phyloP scores from a whole-genome alignment of 345 rosid genomes.

The Carallia pectinifolia region DNA sequence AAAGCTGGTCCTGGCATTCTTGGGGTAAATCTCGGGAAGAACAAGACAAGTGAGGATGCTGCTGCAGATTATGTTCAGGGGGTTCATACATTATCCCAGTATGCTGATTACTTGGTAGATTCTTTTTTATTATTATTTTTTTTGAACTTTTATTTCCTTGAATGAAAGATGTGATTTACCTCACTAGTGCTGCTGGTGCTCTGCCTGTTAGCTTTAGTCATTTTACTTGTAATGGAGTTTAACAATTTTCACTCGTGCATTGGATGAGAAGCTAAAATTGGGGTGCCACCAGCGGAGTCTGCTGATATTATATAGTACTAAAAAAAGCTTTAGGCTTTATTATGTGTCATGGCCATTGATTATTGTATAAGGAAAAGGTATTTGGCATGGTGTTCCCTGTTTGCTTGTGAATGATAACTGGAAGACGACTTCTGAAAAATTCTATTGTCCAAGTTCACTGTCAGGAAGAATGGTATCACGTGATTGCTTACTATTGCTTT shows the following conservation, averaged over 20 bases:
- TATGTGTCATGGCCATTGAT: not conserved
- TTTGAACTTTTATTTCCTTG: not conserved
- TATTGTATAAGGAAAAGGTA: too few relatives aligned
- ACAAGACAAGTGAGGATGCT: slow-evolving; percentile 94
- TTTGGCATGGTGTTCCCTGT: too few relatives aligned
- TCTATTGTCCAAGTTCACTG: too few relatives aligned
- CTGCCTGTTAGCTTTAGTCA: not conserved
- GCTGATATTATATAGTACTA: not conserved
- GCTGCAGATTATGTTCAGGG: slow-evolving; percentile 95
- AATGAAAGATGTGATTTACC: too few relatives aligned
- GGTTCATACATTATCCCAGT: slow-evolving; percentile 93
- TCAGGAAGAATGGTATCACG: too few relatives aligned
- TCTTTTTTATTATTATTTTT: not conserved
- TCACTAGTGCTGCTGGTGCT: not conserved
- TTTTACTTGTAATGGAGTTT: not conserved
- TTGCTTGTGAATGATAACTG: too few relatives aligned
- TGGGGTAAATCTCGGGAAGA: slow-evolving; percentile 97
- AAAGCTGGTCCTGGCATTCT: slow-evolving; percentile 99
- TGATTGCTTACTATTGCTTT: too few relatives aligned
- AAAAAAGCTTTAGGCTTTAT: not conserved
- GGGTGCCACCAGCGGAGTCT: not conserved
- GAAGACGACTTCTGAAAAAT: too few relatives aligned
- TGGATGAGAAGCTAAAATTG: not conserved
- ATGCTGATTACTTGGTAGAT: slow-evolving; percentile 93
- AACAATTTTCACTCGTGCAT: not conserved